Percentiles rank a stretch among this genome's conserved stretches.
These are phyloP conservation scores for Helianthus tuberosus DNA, from an alignment of 129 eudicot species.

Conservation along the genomic window DNA sequence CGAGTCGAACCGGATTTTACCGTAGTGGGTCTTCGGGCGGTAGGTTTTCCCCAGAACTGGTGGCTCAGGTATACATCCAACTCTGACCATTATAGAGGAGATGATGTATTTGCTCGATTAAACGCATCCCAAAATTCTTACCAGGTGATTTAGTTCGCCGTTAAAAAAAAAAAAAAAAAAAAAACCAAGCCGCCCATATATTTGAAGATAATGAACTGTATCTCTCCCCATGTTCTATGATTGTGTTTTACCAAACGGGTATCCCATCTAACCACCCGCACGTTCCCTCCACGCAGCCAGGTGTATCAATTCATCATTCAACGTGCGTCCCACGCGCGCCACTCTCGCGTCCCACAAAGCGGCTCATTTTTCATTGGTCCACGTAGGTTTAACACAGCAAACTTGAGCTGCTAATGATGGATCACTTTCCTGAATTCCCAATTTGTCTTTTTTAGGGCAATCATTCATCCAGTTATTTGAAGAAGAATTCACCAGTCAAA, in stretches of 20 bases:
- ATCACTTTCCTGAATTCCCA: slow-evolving; percentile 31
- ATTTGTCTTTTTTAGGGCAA: slow-evolving; percentile 39
- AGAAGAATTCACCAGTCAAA: slow-evolving; percentile 22
- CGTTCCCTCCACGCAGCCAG: background rate
- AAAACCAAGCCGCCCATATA: slow-evolving; percentile 9
- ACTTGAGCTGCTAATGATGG: slow-evolving; percentile 36
- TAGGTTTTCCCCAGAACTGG: no score
- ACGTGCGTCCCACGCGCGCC: background rate
- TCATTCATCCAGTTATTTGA: no score
- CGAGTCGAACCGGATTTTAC: no score
- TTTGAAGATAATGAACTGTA: background rate
- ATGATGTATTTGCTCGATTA: no score
- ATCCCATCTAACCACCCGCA: background rate
- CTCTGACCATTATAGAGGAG: no score
- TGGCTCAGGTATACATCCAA: no score
- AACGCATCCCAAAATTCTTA: no score
- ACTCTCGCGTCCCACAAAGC: background rate
- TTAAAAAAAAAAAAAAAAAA: background rate
- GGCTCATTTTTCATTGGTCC: slow-evolving; percentile 21
- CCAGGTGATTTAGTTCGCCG: no score
- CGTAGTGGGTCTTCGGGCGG: no score
- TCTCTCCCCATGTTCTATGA: slow-evolving; percentile 7
- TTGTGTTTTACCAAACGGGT: background rate
- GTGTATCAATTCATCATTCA: background rate
- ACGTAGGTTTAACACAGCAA: slow-evolving; percentile 34